Evolutionary conservation across 192 early-diverging fungal species (phyloP), one percentile per base, ranked within the genome.

Genomic region (Spizellomyces sp.): DNA sequence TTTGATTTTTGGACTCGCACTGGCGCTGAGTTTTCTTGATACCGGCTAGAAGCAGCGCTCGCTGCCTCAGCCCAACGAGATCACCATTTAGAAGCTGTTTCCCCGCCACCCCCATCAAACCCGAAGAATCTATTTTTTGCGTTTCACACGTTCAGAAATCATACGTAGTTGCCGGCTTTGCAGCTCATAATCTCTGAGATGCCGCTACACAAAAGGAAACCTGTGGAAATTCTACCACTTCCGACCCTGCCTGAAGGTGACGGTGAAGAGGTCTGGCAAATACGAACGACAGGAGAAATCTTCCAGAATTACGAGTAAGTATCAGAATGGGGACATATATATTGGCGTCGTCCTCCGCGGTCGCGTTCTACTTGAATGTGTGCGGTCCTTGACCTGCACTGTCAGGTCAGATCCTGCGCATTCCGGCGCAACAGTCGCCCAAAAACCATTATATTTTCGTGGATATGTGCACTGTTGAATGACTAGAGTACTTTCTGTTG

Each of bases 271-370:
- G 83, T 85, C 15, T 85, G 57, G 62, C 66, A 79, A 48, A 76
- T 85, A 57, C 50, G 69, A 19, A 77, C 65, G 66, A 85, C 83
- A 10, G 79, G 83, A 12, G 83, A 85, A 70, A 81, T 85, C 7
- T 81, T 85, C 54, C 42, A 60, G 12, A 72, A 64, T 21, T 85
- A 85, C 66, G 78, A 81, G 83, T 85, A 77, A 64, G 75, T 76
- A 14, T 12, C 48, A 12, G 60, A 17, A 21, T 15, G 36, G 19
- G 4, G 36, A 15, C 36, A 22, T 15, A 17, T 62, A 36, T 62
- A 52, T 55, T 50, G 4, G 41, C 45, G 47, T 67, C 36, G 57
- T 55, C 66, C 22, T 19, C 52, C 66, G 22, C 66, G 66, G 8
- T 14, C 66, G 15, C 42, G 52, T 10, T 21, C 21, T 57, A 36